Evolutionary conservation across 2,329 filamentous ascomycete species (phyloP).

Genomic region (Diaporthe sp.): DNA sequence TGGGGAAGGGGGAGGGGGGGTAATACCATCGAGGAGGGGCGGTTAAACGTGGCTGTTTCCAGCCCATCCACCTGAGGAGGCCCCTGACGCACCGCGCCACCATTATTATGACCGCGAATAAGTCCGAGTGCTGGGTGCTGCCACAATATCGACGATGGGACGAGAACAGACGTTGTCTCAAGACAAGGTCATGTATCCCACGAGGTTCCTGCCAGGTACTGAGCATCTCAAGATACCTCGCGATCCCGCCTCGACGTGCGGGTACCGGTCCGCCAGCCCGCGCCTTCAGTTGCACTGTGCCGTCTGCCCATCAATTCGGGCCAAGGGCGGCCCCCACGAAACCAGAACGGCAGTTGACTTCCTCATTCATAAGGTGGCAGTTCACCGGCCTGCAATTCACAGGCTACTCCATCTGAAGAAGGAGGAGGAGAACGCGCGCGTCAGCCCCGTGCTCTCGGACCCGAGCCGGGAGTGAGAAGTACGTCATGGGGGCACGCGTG

Average conservation of each 20-base stretch:
- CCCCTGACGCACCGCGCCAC: conserved; percentile 26
- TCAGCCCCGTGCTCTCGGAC: neutral
- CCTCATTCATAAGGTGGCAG: neutral
- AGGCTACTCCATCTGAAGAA: neutral
- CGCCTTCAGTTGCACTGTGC: neutral
- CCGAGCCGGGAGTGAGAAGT: neutral
- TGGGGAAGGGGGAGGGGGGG: too few species aligned
- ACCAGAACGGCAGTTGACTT: neutral
- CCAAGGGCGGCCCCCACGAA: neutral
- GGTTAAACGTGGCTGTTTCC: conserved; percentile 27
- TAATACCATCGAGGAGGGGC: neutral
- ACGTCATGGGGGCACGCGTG: neutral
- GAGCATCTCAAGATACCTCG: conserved; percentile 5
- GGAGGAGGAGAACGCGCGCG: neutral
- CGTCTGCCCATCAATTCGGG: neutral
- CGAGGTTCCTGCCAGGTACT: neutral
- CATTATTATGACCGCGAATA: conserved; percentile 1
- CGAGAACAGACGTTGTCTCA: conserved; percentile 26
- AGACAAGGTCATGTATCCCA: conserved; percentile 6
- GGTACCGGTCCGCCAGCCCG: conserved; percentile 12
- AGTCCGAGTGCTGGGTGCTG: conserved; percentile 2
- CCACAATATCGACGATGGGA: conserved; percentile 17
- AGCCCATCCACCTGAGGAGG: neutral
- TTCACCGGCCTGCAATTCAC: too few species aligned
- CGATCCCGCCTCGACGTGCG: neutral